Percentiles rank a stretch among this genome's conserved stretches.
Evolutionary conservation across 2,329 filamentous ascomycete species (phyloP).

Genomic region (Colletotrichum musae): DNA sequence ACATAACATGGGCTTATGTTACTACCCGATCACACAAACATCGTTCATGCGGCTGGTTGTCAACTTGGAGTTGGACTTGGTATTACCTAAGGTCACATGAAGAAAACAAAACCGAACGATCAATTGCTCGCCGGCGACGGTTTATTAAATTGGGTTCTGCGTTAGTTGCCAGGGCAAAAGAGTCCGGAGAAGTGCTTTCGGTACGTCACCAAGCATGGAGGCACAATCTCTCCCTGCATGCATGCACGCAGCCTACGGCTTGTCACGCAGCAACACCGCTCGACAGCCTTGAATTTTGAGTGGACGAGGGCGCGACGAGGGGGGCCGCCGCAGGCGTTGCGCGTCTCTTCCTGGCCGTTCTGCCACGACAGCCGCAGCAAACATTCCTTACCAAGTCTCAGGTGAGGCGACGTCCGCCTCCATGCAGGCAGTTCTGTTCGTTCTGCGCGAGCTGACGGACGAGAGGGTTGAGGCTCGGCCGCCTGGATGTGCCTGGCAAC

Average conservation of each 20-base stretch:
- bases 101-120: too few species aligned
- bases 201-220: slow-evolving; percentile 33
- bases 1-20: too few species aligned
- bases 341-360: slow-evolving; percentile 2
- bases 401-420: neutral
- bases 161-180: neutral
- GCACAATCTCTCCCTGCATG: slow-evolving; percentile 2
- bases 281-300: slow-evolving; percentile 30
- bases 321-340: slow-evolving; percentile 10
- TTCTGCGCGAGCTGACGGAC: neutral
- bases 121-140: too few species aligned
- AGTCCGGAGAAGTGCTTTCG: neutral
- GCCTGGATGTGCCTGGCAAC: neutral
- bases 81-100: too few species aligned
- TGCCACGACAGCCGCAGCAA: slow-evolving; percentile 28
- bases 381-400: slow-evolving; percentile 9
- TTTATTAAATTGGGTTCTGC: too few species aligned
- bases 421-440: neutral
- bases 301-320: neutral
- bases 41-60: too few species aligned
- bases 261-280: slow-evolving; percentile 26
- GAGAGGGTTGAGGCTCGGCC: slow-evolving; percentile 5
- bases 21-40: too few species aligned
- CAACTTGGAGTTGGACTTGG: too few species aligned
- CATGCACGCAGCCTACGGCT: slow-evolving; percentile 30